phyloP scores from a whole-genome alignment of 768 basidiomycete genomes.

The Phanerochaete sordida region DNA sequence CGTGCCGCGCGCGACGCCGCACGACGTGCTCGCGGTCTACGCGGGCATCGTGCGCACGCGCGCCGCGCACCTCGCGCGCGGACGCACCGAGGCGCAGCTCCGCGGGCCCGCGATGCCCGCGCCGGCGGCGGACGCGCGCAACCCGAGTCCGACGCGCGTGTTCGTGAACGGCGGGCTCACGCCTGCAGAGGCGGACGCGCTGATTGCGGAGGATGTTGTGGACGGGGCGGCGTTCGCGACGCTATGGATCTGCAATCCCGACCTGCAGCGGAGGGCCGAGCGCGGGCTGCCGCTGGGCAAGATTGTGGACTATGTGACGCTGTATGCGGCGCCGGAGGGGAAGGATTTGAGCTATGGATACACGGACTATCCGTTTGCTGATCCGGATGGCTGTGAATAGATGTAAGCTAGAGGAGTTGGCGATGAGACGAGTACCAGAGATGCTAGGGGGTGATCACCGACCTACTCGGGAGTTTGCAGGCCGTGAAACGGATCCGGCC shows the following conservation, averaged over 20 bases:
- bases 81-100: background rate
- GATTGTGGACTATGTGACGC: background rate
- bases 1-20: conserved; percentile 5
- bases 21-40: conserved; percentile 7
- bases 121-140: background rate
- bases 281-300: background rate
- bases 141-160: conserved; percentile 9
- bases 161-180: conserved; percentile 2
- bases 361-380: background rate
- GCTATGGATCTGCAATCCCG: conserved; percentile 7
- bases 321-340: background rate
- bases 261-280: conserved; percentile 6
- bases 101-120: conserved; percentile 8
- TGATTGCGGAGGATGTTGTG: background rate
- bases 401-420: too few relatives aligned
- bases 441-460: too few relatives aligned
- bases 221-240: conserved; percentile 5
- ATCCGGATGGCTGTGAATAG: too few relatives aligned
- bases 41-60: conserved; percentile 1
- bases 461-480: too few relatives aligned
- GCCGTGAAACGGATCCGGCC: too few relatives aligned
- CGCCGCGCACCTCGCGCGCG: background rate
- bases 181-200: conserved; percentile 1
- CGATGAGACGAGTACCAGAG: too few relatives aligned
- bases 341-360: background rate